Percentiles rank a stretch among this genome's conserved stretches.
phyloP scores from a whole-genome alignment of 2,329 filamentous ascomycete genomes.

The Fusarium aywerte region DNA sequence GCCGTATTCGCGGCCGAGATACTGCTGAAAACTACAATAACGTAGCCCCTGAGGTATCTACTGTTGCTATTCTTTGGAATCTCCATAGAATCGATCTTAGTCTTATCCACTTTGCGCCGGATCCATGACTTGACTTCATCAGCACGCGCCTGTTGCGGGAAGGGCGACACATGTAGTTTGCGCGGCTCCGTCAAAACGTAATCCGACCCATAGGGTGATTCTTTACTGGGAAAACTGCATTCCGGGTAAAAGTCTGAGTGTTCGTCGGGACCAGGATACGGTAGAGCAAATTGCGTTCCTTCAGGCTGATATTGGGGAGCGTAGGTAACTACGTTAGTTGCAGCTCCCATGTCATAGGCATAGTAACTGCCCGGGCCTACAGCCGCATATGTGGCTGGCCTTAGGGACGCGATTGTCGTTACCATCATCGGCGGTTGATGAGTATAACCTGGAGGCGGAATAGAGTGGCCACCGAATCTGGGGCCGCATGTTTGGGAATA shows the following conservation, averaged over 20 bases:
- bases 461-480: slow-evolving; percentile 14
- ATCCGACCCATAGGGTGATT: slow-evolving; percentile 6
- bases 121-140: slow-evolving; percentile 48
- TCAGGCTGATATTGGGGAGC: slow-evolving; percentile 27
- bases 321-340: slow-evolving; percentile 12
- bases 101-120: slow-evolving; percentile 38
- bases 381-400: slow-evolving; percentile 11
- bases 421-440: slow-evolving; percentile 6
- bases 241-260: slow-evolving; percentile 8
- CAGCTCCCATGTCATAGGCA: neutral
- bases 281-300: slow-evolving; percentile 24
- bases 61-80: slow-evolving; percentile 41
- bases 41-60: slow-evolving; percentile 44
- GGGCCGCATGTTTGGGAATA: slow-evolving; percentile 14
- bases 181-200: slow-evolving; percentile 30
- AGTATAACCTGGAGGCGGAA: slow-evolving; percentile 11
- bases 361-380: slow-evolving; percentile 20
- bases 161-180: slow-evolving; percentile 44
- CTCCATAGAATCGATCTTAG: slow-evolving; percentile 42
- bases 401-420: neutral
- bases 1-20: slow-evolving; percentile 37
- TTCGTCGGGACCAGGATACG: slow-evolving; percentile 28
- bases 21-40: slow-evolving; percentile 42
- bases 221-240: neutral
- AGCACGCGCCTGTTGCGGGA: slow-evolving; percentile 38